phyloP scores from a whole-genome alignment of 176 grass and related monocot species.

The Avena sativa region DNA sequence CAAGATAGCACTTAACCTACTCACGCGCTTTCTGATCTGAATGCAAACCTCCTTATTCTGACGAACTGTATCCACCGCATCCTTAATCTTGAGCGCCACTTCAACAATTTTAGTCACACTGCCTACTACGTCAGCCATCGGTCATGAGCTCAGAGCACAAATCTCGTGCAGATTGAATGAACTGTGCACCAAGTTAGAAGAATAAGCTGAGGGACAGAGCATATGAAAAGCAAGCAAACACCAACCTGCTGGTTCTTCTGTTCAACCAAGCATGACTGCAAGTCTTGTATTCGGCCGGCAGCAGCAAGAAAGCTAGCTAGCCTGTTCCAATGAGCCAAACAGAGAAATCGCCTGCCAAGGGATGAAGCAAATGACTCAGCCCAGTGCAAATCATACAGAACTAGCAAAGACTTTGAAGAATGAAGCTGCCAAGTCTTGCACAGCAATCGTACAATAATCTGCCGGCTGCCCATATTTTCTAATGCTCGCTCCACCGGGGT shows the following conservation, averaged over 20 bases:
- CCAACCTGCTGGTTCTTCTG: neutral
- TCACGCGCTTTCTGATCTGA: neutral
- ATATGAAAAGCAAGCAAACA: neutral
- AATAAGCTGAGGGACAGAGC: neutral
- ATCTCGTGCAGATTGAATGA: neutral
- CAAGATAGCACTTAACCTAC: neutral
- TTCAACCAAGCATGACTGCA: neutral
- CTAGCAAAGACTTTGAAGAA: too few species aligned
- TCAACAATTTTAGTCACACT: neutral
- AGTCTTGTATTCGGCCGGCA: neutral
- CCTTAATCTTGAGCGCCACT: neutral
- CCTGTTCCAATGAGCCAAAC: too few species aligned
- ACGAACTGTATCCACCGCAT: neutral
- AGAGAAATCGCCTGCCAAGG: too few species aligned
- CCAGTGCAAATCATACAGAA: too few species aligned
- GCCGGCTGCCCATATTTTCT: too few species aligned
- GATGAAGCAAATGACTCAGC: too few species aligned
- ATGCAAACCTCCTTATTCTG: neutral
- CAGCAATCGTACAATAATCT: too few species aligned
- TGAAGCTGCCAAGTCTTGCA: too few species aligned
- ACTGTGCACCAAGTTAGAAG: neutral
- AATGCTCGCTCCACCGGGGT: too few species aligned
- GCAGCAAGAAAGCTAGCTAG: too few species aligned
- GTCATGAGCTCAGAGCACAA: neutral
- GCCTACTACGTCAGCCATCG: neutral